Evolutionary conservation across 2,329 filamentous ascomycete species (phyloP), one percentile per base, ranked within the genome.

Genomic region (Aureobasidium sp.): DNA sequence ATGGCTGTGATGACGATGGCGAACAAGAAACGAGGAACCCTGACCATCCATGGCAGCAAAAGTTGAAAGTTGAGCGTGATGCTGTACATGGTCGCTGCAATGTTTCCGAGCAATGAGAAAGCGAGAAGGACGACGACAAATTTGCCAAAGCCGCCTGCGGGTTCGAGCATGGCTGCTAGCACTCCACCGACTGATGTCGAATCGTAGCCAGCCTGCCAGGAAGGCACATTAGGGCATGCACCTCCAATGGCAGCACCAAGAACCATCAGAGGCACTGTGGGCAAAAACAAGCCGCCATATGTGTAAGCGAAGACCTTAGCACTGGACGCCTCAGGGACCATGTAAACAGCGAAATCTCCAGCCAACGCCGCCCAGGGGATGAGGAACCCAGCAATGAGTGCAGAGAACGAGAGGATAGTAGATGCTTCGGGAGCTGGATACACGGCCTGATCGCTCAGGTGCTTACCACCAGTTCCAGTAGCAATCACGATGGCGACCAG

Each of bases 321-420:
- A 47, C 71, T 71, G 55, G 70, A 71, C 13, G 75, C 73, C 2
- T 70, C 66, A 2, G 73, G 70, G 0, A 75, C 74, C 62, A 77
- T 76, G 65, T 79, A 78, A 44, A 78, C 76, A 47, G 75, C 78
- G 65, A 77, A 78, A 63, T 79, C 77, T 43, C 64, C 66, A 48
- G 77, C 69, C 7, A 70, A 65, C 1, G 71, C 67, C 0, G 75
- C 75, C 78, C 82, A 88, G 0, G 85, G 84, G 1, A 88, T 79
- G 76, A 86, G 82, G 17, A 76, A 63, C 0, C 82, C 82, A 0
- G 85, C 83, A 4, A 87, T 79, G 57, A 86, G 79, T 73, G 83
- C 84, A 52, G 79, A 84, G 65, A 84, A 87, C 2, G 69, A 66
- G 27, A 71, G 64, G 3, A 70, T 52, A 32, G 75, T 74, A 52